Base-by-base conservation (phyloP, 306 rosid genomes). In the Biancaea sappan region DNA sequence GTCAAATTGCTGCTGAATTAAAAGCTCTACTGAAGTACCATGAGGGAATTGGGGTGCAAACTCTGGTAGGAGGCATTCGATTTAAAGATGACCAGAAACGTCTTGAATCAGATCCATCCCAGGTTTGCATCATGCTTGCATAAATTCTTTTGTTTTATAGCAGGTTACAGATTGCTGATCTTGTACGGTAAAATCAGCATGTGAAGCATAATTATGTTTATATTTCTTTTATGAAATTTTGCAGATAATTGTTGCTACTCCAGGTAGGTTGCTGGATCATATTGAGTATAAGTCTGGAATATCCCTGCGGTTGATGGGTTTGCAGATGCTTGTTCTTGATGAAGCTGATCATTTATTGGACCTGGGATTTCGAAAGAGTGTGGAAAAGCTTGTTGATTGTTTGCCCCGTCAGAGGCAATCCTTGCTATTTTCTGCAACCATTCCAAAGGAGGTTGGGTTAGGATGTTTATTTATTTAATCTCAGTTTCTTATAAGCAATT, bases 171-270 rank as follows among this genome's bases (percentile, higher is more conserved):
- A 52, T 43, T 50, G 47, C 69, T 59, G 44, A 73, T 82, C 51
- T 13, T 68, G 51, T 69, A 48, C 48, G 26, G 18, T 56, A 31
- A 68, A 75, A 56, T 41, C 8, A 46, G 69, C 43, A 18, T 2
- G 18, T 46, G 16, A 25, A 67, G 43, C 72, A 52, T 72, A 67
- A 72, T 77, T 50, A 3, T 53, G 63, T 54, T 25, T 21, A 8
- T 54, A 10, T 77, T 35, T 71, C 48, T 54, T 75, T 13, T 24
- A 16, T 58, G 41, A 46, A 63, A 65, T 37, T 72, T 79, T 53
- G 83, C 94, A 94, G 98, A 87, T 94, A 57, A 82, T 91, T 72
- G 97, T 94, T 75, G 98, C 97, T 57, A 91, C 98, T 57, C 97
- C 97, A 61, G 98, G 97, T 70, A 85, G 98, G 83, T 84, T 94